Evolutionary conservation across 208 protist genomes (phyloP).

Genomic region (Tetramitus jugosus): DNA sequence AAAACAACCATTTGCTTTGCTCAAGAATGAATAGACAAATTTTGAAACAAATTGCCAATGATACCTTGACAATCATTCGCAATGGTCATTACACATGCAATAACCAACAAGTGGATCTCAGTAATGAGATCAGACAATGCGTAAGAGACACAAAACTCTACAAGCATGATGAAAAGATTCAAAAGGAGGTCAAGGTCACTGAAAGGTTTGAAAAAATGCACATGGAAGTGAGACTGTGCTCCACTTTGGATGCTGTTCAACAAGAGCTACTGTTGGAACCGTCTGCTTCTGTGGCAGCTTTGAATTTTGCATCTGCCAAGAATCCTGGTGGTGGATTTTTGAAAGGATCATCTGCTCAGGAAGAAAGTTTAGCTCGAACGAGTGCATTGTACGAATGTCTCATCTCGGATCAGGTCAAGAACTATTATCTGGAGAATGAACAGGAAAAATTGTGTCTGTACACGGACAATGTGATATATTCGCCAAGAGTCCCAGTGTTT

Average conservation of each 20-base stretch:
- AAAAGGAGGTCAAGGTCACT: too few relatives aligned
- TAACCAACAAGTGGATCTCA: too few relatives aligned
- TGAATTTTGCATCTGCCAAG: slow-evolving; percentile 39
- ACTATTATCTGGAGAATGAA: slow-evolving; percentile 15
- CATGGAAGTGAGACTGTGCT: background rate
- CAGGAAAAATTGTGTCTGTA: background rate
- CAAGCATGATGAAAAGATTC: too few relatives aligned
- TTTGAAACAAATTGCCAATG: too few relatives aligned
- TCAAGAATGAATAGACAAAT: too few relatives aligned
- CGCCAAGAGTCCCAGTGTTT: background rate
- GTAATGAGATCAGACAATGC: too few relatives aligned
- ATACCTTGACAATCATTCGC: too few relatives aligned
- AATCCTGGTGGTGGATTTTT: slow-evolving; percentile 42
- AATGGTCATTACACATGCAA: too few relatives aligned
- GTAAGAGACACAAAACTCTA: too few relatives aligned
- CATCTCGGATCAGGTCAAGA: slow-evolving; percentile 26
- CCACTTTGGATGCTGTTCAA: background rate
- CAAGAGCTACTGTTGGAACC: background rate
- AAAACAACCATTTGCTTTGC: too few relatives aligned
- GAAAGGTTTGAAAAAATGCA: background rate
- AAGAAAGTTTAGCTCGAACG: slow-evolving; percentile 33
- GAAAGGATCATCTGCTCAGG: slow-evolving; percentile 33
- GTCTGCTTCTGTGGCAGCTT: slow-evolving; percentile 7
- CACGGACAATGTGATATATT: background rate
- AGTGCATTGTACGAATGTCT: slow-evolving; percentile 36